A percentile compares a stretch with the other conserved stretches of the same genome.
phyloP scores from a whole-genome alignment of 1,284 basidiomycete species.

The Tylopilus sp. region DNA sequence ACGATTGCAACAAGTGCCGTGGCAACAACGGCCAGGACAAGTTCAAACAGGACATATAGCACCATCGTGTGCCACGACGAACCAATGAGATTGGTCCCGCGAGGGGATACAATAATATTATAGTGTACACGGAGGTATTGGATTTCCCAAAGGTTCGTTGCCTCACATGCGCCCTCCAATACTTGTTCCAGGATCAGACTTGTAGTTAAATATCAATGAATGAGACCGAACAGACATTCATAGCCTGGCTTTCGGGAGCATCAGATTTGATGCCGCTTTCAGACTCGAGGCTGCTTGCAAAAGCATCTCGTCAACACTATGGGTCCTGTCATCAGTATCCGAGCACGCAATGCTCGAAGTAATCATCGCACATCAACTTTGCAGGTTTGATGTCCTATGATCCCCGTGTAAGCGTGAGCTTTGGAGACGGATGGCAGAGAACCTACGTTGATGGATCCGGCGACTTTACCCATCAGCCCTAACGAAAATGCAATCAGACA shows the following conservation, averaged over 20 bases:
- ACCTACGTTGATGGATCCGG: conserved; percentile 66
- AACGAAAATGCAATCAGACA: conserved; percentile 8
- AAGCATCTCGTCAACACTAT: conserved; percentile 69
- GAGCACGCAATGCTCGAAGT: neutral
- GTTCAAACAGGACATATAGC: neutral
- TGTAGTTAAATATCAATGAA: neutral
- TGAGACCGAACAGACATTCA: conserved; percentile 24
- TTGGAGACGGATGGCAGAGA: neutral
- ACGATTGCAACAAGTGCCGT: conserved; percentile 4
- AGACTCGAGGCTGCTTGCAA: conserved; percentile 50
- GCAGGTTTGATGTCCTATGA: conserved; percentile 72
- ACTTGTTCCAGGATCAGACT: neutral
- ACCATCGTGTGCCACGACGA: conserved; percentile 11
- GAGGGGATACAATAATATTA: neutral
- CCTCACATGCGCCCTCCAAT: neutral
- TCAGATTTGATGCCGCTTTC: conserved; percentile 34
- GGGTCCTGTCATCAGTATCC: conserved; percentile 13
- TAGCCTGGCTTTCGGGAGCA: conserved; percentile 43
- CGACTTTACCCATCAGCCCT: conserved; percentile 88
- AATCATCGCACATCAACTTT: conserved; percentile 62
- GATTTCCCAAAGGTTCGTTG: neutral
- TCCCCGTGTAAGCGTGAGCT: conserved; percentile 1
- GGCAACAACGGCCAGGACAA: neutral
- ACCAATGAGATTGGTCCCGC: neutral
- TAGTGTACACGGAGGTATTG: neutral